These are phyloP conservation scores for Flaveria floridana DNA, from an alignment of 140 eudicot species.

Conservation along the genomic window DNA sequence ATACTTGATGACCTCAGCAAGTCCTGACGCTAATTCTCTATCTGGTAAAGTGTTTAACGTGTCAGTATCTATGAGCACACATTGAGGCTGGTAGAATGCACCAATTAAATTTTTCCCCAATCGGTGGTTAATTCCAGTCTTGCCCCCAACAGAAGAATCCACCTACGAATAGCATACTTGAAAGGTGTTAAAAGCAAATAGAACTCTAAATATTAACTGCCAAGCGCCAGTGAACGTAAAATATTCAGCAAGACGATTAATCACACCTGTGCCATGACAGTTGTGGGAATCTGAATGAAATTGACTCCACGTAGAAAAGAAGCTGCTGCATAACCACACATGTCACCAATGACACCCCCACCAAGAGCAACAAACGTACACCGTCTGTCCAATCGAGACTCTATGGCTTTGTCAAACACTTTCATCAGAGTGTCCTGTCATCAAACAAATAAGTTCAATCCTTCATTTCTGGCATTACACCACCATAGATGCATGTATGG, in stretches of 20 bases:
- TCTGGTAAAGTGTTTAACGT: conserved; percentile 89
- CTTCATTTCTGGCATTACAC: not conserved
- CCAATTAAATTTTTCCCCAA: conserved; percentile 91
- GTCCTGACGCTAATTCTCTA: conserved; percentile 92
- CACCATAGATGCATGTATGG: not conserved
- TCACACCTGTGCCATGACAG: conserved; percentile 94
- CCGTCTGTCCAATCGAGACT: conserved; percentile 81
- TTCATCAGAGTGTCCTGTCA: conserved; percentile 82
- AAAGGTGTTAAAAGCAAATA: not conserved
- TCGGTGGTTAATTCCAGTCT: conserved; percentile 89
- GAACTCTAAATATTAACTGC: not conserved
- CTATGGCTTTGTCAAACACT: conserved; percentile 91
- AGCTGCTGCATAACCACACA: conserved; percentile 98
- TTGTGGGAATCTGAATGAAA: conserved; percentile 94
- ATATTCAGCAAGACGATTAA: not conserved
- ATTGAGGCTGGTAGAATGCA: conserved; percentile 95
- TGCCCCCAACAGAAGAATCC: conserved; percentile 97
- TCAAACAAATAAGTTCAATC: not conserved
- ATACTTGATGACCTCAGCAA: conserved; percentile 89
- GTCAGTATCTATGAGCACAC: conserved; percentile 86
- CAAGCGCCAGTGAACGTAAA: not conserved
- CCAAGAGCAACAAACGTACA: conserved; percentile 98
- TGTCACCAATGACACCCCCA: conserved; percentile 97
- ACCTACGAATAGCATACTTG: conserved; percentile 46
- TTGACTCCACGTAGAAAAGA: conserved; percentile 90